phyloP scores from a whole-genome alignment of 2,329 filamentous ascomycete genomes.

The Aspergillus sp. region DNA sequence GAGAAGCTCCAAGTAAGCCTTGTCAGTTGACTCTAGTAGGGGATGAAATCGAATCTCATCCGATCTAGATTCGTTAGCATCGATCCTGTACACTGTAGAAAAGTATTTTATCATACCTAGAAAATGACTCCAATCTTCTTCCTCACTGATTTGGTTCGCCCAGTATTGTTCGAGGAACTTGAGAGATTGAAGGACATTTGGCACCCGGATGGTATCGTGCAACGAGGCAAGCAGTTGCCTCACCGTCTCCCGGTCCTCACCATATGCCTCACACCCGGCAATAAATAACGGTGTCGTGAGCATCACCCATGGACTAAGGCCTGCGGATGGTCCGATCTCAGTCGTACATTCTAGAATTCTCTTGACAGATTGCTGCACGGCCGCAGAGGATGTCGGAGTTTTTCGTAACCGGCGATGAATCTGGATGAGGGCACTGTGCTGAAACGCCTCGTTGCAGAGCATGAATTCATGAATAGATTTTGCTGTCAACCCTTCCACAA shows the following conservation, averaged over 20 bases:
- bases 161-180: slow-evolving; percentile 38
- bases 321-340: slow-evolving; percentile 33
- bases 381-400: slow-evolving; percentile 21
- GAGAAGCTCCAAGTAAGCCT: no score
- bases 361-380: slow-evolving; percentile 31
- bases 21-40: slow-evolving; percentile 11
- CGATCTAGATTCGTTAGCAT: slow-evolving; percentile 17
- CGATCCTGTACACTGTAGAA: no score
- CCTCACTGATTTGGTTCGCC: slow-evolving; percentile 25
- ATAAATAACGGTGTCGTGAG: slow-evolving; percentile 41
- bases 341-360: slow-evolving; percentile 36
- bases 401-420: slow-evolving; percentile 35
- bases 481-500: slow-evolving; percentile 26
- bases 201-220: slow-evolving; percentile 36
- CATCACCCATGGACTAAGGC: slow-evolving; percentile 38
- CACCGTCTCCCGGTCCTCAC: slow-evolving; percentile 30
- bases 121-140: slow-evolving; percentile 36
- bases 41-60: slow-evolving; percentile 29
- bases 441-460: slow-evolving; percentile 40
- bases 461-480: slow-evolving; percentile 31
- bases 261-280: slow-evolving; percentile 37
- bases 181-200: slow-evolving; percentile 38
- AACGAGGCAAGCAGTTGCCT: slow-evolving; percentile 27
- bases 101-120: slow-evolving; percentile 23
- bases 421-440: slow-evolving; percentile 40